Percentiles rank a stretch among this genome's conserved stretches.
Evolutionary conservation across 805 yeast species (phyloP).

Genomic region (Metschnikowia borealis): DNA sequence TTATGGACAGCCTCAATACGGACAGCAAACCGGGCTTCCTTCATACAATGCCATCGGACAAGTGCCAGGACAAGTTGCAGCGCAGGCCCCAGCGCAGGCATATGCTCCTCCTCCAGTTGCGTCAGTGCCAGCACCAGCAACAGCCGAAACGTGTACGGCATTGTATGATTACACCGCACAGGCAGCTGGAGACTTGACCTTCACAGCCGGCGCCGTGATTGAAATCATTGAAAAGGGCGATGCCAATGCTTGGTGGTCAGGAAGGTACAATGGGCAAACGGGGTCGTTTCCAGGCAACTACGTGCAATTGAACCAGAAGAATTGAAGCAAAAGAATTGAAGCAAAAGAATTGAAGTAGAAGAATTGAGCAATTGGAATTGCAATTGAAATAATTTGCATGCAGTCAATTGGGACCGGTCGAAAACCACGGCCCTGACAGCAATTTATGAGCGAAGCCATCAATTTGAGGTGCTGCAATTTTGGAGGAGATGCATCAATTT

Average conservation of each 20-base stretch:
- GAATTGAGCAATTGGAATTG: neutral
- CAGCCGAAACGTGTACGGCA: slow-evolving; percentile 69
- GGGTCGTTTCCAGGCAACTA: slow-evolving; percentile 97
- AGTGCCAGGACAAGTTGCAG: neutral
- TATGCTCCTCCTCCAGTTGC: slow-evolving; percentile 10
- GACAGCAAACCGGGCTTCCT: slow-evolving; percentile 17
- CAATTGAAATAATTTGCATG: neutral
- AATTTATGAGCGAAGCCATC: no score
- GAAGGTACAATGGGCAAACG: slow-evolving; percentile 72
- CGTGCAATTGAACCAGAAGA: slow-evolving; percentile 58
- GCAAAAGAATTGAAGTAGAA: neutral
- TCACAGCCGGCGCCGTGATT: slow-evolving; percentile 84
- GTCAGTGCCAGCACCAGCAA: slow-evolving; percentile 25
- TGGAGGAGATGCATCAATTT: no score
- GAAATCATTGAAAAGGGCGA: slow-evolving; percentile 83
- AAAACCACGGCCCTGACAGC: no score
- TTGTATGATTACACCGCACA: slow-evolving; percentile 89
- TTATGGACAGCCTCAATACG: slow-evolving; percentile 22
- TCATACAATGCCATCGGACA: slow-evolving; percentile 15
- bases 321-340: neutral
- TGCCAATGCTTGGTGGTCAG: slow-evolving; percentile 98
- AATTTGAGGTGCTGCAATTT: no score
- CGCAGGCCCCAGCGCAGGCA: slow-evolving; percentile 2
- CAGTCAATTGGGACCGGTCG: no score
- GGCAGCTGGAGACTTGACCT: slow-evolving; percentile 85